Evolutionary conservation across 129 eudicot species (phyloP), one percentile per base, ranked within the genome.

Genomic region (sunflower (Helianthus annuus)): DNA sequence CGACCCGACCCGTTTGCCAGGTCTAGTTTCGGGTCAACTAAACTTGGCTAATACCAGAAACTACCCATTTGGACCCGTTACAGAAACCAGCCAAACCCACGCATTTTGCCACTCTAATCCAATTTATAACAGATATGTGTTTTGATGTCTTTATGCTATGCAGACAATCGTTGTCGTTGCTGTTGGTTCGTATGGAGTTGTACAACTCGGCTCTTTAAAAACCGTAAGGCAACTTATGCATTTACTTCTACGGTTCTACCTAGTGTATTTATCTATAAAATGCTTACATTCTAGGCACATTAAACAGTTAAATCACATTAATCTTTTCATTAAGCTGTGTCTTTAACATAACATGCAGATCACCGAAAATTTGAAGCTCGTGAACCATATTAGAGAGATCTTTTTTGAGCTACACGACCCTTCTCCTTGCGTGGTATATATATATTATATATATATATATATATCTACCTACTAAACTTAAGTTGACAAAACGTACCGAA

Each of bases 151-250:
- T 56, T 55, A 42, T 68, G 52, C 39, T 65, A 73, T 83, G 77
- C 96, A 95, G 99, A 90, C 97, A 39, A 71, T 88, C 70, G 87
- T 78, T 72, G 87, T 83, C 70, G 88, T 84, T 24, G 84, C 94
- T 70, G 90, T 90, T 75, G 74, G 79, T 74, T 91, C 97, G 12
- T 79, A 84, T 52, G 99, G 96, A 60, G 99, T 88, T 62, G 74
- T 95, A 77, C 96, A 90, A 73, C 91, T 95, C 55, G 99, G 97
- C 74, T 90, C 99, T 36, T 69, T 91, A 42, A 77, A 83, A 64
- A 78, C 76, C 0, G 99, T 95, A 85, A 81, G 91, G 16, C 44
- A 48, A 66, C 58, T 69, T 15, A 70, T 22, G 62, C 40, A 34
- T 29, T 27, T 38, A 36, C 59, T 39, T 65, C 22, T n/a, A 52